Base-by-base conservation (phyloP, 2,329 filamentous ascomycete species). In the Alternaria sp. region DNA sequence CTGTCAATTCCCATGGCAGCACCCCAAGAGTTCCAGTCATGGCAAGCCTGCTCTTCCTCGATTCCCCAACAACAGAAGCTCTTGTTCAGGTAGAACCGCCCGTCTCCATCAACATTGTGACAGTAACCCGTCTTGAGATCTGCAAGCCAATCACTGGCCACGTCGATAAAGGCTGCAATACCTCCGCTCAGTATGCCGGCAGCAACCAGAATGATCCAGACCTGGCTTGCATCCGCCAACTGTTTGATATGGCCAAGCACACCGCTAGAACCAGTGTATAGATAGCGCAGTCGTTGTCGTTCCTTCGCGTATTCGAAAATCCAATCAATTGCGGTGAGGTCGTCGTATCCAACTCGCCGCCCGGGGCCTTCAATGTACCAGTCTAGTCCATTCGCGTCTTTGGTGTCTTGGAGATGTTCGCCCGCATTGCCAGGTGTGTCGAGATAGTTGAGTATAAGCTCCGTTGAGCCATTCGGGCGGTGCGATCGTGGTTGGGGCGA, bases 221-320 rank as follows among this genome's bases (percentile, higher is more conserved):
- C 89, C 80, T 98, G 93, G 75, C 92, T 94, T 5, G 89, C 89
- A 78, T 99, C 95, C 16, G 92, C 83, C 24, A 96, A 81, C 66
- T 91, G 88, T 62, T 87, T 89, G 54, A 91, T 71, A 70, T 93
- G 88, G 12, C 93, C 93, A 20, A 94, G 61, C 5, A 97, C 68
- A 0, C 93, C 92, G 20, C 87, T 84, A 7, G 88, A 86, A 69
- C 86, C 87, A 0, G 90, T 87, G 56, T 88, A 87, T 20, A 99
- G 83, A 30, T 91, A 86, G n/a, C 93, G 88, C 71, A 96, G 82
- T 24, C 95, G 88, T 78, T 96, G 93, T 20, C 95, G 88, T 81
- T 99, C 95, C 78, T 97, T 97, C 53, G 92, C 95, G 75, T 98
- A 97, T 79, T 99, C 95, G 72, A 97, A 98, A 75, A 98, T 98